Base-by-base conservation (phyloP, 306 rosid species). In the Glycyrrhiza uralensis region DNA sequence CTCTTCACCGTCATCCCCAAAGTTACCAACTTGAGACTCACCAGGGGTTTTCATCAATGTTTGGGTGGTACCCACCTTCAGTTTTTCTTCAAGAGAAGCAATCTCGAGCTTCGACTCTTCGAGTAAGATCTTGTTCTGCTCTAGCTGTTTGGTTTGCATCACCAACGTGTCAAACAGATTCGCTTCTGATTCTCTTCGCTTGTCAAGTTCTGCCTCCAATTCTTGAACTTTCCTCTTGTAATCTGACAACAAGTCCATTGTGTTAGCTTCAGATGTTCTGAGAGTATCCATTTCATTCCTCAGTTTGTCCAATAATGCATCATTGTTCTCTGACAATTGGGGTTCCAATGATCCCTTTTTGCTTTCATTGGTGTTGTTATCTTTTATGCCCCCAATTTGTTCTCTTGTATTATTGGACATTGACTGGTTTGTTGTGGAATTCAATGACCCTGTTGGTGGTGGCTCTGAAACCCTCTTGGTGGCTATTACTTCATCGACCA, bases 71-170 rank as follows among this genome's bases (percentile, higher is more conserved):
- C 63, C 64, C 52, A 5, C 26, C 38, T 63, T 77, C 6, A 85
- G 0, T 47, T 82, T 84, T 24, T 79, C 76, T 3, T 29, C 65
- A 45, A 88, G 90, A 35, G 83, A 80, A 47, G 60, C 36, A 6
- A 82, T 82, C 78, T 87, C 90, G 1, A 71, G 39, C 79, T 84
- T 86, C 14, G 94, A 77, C 55, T 89, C 96, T 49, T 89, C 90
- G 4, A 89, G 86, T 4, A 59, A 73, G 32, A 80, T 30, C 83
- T 84, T 86, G 18, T 86, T 77, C 45, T 76, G 80, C 55, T 91
- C 96, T 12, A 87, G 85, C 51, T 80, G 88, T 41, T 89, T 85
- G 5, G 88, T 89, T 63, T 91, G 94, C 24, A 59, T 72, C 14
- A 77, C 82, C 76, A 91, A 36, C 0, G 88, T 88, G 63, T 89